These are phyloP conservation scores for Malassezia psittaci DNA, from an alignment of 1,284 basidiomycete species.

Conservation along the genomic window DNA sequence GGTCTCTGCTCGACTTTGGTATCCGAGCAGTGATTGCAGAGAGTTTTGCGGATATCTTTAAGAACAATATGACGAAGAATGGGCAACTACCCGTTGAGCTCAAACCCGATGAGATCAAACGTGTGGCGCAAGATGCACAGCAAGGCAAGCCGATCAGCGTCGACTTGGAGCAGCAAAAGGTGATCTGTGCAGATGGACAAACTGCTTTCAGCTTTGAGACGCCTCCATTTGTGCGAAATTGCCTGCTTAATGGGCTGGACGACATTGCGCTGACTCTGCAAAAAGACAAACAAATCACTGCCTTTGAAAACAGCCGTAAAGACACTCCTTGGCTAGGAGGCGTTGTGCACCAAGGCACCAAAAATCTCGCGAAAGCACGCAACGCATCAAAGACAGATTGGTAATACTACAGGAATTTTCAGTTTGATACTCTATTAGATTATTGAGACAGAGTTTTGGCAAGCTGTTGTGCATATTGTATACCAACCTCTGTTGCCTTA, in stretches of 20 bases:
- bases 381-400: constrained; percentile 29
- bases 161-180: constrained; percentile 34
- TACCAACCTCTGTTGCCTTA: constrained; percentile 10
- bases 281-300: constrained; percentile 28
- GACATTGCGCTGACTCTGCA: constrained; percentile 43
- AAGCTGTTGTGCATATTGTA: constrained; percentile 11
- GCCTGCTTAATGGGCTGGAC: constrained; percentile 40
- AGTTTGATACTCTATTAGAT: too few species aligned
- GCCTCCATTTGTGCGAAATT: constrained; percentile 35
- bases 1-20: constrained; percentile 44
- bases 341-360: constrained; percentile 23
- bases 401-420: constrained; percentile 13
- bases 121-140: constrained; percentile 33
- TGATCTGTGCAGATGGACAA: constrained; percentile 28
- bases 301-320: constrained; percentile 28
- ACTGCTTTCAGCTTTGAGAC: constrained; percentile 33
- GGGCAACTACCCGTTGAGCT: constrained; percentile 36
- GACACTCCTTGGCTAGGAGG: constrained; percentile 42
- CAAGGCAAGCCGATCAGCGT: constrained; percentile 36
- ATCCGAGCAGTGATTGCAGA: constrained; percentile 40
- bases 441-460: not conserved
- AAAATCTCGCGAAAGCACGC: constrained; percentile 20
- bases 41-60: constrained; percentile 40
- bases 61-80: constrained; percentile 44
- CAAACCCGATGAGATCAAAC: constrained; percentile 25